These are phyloP conservation scores for Sarocladiaceae sp. DNA, from an alignment of 2,329 filamentous ascomycete species.

Conservation along the genomic window DNA sequence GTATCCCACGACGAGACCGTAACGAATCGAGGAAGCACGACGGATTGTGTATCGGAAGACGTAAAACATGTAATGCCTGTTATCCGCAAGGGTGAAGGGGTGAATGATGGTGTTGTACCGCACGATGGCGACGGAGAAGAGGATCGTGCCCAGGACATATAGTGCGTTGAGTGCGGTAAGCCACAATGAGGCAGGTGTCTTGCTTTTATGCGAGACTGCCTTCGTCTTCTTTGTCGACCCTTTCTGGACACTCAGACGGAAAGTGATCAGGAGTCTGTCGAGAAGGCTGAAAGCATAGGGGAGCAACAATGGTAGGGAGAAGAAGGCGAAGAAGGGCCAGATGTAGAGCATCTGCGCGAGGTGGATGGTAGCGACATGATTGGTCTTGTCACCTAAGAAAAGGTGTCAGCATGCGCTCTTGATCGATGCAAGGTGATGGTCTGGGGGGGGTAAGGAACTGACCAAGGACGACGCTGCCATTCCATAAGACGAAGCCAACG, in stretches of 20 bases:
- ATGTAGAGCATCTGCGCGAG: conserved; percentile 91
- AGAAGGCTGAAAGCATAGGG: conserved; percentile 37
- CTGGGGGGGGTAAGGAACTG: too few species aligned
- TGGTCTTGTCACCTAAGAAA: conserved; percentile 75
- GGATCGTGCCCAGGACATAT: conserved; percentile 28
- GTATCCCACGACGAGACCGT: conserved; percentile 65
- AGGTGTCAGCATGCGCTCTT: conserved; percentile 18
- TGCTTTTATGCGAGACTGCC: too few species aligned
- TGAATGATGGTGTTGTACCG: conserved; percentile 88
- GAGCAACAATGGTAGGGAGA: conserved; percentile 72
- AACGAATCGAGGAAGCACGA: conserved; percentile 56
- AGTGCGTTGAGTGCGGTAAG: conserved; percentile 25
- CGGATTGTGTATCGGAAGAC: conserved; percentile 80
- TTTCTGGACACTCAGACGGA: background rate
- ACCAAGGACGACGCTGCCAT: conserved; percentile 88
- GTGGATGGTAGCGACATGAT: conserved; percentile 85
- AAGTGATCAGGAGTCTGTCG: conserved; percentile 11
- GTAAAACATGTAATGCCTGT: conserved; percentile 96
- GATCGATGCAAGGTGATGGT: background rate
- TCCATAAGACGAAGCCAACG: conserved; percentile 71
- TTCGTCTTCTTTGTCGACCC: background rate
- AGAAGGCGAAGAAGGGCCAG: conserved; percentile 85
- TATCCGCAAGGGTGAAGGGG: conserved; percentile 93
- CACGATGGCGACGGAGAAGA: conserved; percentile 44
- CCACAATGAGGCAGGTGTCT: background rate